These are phyloP conservation scores for Rubia peregrina DNA, from an alignment of 305 asterid genomes.

Conservation along the genomic window DNA sequence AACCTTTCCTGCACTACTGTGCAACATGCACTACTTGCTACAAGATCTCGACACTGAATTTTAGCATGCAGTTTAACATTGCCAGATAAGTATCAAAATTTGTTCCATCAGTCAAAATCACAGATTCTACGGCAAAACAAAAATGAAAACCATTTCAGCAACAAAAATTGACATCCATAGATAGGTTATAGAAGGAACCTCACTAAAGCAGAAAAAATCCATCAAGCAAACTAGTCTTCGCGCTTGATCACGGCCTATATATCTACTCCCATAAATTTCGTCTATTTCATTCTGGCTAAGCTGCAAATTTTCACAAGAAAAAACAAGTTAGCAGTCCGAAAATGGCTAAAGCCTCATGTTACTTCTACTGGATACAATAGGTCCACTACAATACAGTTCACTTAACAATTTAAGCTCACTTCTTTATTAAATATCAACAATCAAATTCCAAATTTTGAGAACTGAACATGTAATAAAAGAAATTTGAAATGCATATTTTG, in stretches of 20 bases:
- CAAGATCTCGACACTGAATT: background rate
- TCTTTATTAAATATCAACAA: background rate
- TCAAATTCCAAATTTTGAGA: background rate
- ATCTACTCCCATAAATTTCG: constrained; percentile 75
- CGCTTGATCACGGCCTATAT: constrained; percentile 90
- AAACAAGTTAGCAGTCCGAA: constrained; percentile 1
- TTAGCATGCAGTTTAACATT: background rate
- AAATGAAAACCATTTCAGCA: background rate
- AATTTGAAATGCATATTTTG: background rate
- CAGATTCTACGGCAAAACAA: background rate
- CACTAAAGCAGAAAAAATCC: constrained; percentile 98
- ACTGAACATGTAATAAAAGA: background rate
- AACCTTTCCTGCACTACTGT: background rate
- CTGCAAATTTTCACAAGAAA: constrained; percentile 33
- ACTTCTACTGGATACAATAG: background rate
- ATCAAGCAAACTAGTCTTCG: constrained; percentile 78
- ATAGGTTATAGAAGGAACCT: constrained; percentile 47
- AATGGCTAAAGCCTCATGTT: background rate
- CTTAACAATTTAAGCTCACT: background rate
- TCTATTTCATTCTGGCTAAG: constrained; percentile 67
- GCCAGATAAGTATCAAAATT: background rate
- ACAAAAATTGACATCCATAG: background rate
- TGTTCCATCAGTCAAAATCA: background rate
- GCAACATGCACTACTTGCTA: background rate
- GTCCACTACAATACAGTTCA: background rate